Evolutionary conservation across 2,329 filamentous ascomycete genomes (phyloP), one percentile per base, ranked within the genome.

Genomic region (Fusarium vanettenii): DNA sequence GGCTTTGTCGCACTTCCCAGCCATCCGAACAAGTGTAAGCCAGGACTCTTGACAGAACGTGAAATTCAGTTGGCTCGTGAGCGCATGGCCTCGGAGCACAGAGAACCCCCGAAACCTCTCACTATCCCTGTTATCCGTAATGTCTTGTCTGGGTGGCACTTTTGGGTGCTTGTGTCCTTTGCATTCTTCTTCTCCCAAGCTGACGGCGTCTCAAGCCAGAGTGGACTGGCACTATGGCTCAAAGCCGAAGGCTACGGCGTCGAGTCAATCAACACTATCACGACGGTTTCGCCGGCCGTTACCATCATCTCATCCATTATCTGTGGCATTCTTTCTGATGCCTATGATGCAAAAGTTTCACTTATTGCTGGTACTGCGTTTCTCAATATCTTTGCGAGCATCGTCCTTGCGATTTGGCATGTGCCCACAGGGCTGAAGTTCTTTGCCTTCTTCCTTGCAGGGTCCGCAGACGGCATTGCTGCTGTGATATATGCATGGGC

Each of bases 211-310:
- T 81, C 81, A 59, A 75, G 78, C 16, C 79, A 82, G 66, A 76
- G 80, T 22, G 84, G 81, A 71, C 80, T 85, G 63, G 75, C 80
- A 33, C 55, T 78, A 6, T 81, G 78, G 65, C 78, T 81, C 48
- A 81, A 82, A 78, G 81, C 27, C 76, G 85, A 63, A 48, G 67
- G 66, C 29, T 84, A 76, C 67, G 76, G 66, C 70, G 80, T 75
- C 69, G 79, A 69, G 48, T 83, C 88, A 22, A 88, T 90, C 66
- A 89, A 89, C 66, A 86, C 85, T 27, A 86, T 87, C 62, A 86
- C 87, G 0, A 87, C 86, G 0, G 82, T 83, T 0, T 84, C 79
- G 11, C 82, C 79, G 11, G 80, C 78, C 2, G 66, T 81, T 1
- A 79, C 82, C 33, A 73, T 90, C 1, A 80, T 89, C 10, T 85